Conservation (phyloP, 495 filamentous ascomycete species). For the Podospora tetraspora region DNA sequence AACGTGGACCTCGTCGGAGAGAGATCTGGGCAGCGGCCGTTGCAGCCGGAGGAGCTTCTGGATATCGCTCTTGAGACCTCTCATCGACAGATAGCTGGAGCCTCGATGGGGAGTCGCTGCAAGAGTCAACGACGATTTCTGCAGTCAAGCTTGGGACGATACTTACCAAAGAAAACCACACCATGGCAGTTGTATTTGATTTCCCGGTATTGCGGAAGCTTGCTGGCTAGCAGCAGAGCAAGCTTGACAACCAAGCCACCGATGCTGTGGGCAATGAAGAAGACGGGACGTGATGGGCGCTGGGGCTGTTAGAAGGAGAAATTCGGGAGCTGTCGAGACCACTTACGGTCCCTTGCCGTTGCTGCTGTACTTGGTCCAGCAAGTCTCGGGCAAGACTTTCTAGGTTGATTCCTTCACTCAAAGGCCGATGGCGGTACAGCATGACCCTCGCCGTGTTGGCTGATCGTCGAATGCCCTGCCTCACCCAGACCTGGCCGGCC, state of each 20-base stretch:
- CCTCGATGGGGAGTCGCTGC: conserved; percentile 57
- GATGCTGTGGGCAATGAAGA: conserved; percentile 63
- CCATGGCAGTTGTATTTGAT: conserved; percentile 56
- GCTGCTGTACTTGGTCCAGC: conserved; percentile 40
- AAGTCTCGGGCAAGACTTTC: conserved; percentile 48
- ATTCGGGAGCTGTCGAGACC: not conserved
- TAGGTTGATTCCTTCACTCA: conserved; percentile 44
- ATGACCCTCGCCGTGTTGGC: conserved; percentile 46
- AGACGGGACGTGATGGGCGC: conserved; percentile 45
- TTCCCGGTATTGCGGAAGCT: conserved; percentile 30
- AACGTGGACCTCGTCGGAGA: conserved; percentile 47
- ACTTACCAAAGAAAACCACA: conserved; percentile 54
- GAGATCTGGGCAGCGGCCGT: conserved; percentile 43
- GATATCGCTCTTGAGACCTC: conserved; percentile 51
- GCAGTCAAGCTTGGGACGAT: not conserved
- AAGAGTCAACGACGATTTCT: no score
- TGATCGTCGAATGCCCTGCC: conserved; percentile 35
- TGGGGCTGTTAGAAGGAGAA: conserved; percentile 6
- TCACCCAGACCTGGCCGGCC: conserved; percentile 35
- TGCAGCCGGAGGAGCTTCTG: conserved; percentile 51
- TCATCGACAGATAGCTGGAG: conserved; percentile 58
- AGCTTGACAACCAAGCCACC: conserved; percentile 57
- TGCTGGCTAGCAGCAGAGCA: conserved; percentile 48
- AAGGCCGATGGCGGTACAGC: conserved; percentile 50
- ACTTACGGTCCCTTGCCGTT: conserved; percentile 33